Base-by-base conservation (phyloP, 768 basidiomycete species). In the Filobasidium floriforme region DNA sequence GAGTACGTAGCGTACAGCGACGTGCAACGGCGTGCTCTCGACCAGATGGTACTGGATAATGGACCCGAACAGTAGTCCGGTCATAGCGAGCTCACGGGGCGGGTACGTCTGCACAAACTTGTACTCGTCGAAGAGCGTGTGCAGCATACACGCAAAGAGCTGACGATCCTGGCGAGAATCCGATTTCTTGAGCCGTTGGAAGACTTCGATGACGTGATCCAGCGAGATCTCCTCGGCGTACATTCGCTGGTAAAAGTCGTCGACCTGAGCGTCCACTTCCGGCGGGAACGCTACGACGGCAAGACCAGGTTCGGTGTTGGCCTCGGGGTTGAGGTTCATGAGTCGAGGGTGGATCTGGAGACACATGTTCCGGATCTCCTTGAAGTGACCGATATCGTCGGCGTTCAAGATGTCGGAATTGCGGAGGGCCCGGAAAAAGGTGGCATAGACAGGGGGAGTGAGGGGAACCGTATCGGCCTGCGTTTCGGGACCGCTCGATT, bases 41-140 rank as follows among this genome's bases (percentile, higher is more conserved):
- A 99, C 87, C 60, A 99, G 85, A 72, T 90, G 87, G 75, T 89
- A 86, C 71, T 96, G 90, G 71, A 99, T 96, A 73, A 99, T 85
- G 37, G 92, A 92, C 41, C 96, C 96, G 69, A 98, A 98, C 32
- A 99, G 84, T 74, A 91, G 88, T 57, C 90, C 96, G 7, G 96
- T 98, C 87, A 98, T 92, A 61, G 87, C 86, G 55, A 98, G 84
- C 80, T 98, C 92, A 70, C 92, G 89, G 44, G 89, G 83, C 28
- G 96, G 96, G 80, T 88, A 96, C 46, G 89, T 88, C 76, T 94
- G 91, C 85, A 98, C 96, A 83, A 97, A 99, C 75, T 92, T 93
- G 86, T 96, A 96, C 81, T 99, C 96, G 85, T 98, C 96, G 80
- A 99, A 97, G 52, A 99, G 85, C 83, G 96, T 94, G 81, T 97